Conservation (phyloP, 225 moss, liverwort and hornwort species). For the Sphagnum contortum region DNA sequence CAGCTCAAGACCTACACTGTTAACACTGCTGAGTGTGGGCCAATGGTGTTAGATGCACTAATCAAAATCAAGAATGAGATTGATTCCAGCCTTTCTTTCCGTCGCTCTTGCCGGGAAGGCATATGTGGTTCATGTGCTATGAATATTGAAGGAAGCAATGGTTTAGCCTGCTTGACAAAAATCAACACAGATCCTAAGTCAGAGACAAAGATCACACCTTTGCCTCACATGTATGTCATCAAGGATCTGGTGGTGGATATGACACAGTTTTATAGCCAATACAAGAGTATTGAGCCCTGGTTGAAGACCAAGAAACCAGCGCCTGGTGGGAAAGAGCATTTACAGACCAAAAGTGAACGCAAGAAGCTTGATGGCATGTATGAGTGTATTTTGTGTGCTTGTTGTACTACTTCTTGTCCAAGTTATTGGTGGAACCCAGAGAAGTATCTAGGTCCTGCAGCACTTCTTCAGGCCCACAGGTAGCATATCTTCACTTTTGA, state of each 20-base stretch:
- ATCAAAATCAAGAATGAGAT: constrained; percentile 91
- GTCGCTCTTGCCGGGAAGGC: constrained; percentile 97
- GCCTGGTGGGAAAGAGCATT: constrained; percentile 49
- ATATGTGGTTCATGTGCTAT: constrained; percentile 98
- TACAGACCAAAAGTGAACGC: constrained; percentile 80
- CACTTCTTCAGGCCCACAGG: constrained; percentile 92
- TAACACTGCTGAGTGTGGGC: constrained; percentile 81
- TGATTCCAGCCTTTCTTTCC: constrained; percentile 69
- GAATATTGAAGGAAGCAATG: constrained; percentile 80
- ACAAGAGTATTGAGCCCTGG: constrained; percentile 98
- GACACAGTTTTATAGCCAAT: constrained; percentile 94
- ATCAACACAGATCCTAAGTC: constrained; percentile 46
- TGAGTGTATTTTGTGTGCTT: constrained; percentile 94
- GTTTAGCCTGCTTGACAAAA: constrained; percentile 78
- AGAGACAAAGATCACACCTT: constrained; percentile 65
- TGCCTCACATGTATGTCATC: constrained; percentile 94
- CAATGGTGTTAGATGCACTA: constrained; percentile 94
- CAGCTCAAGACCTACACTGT: constrained; percentile 53
- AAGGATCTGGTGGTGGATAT: constrained; percentile 96
- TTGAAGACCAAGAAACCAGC: constrained; percentile 64
- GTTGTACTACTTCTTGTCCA: constrained; percentile 89
- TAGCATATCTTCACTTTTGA: constrained; percentile 7
- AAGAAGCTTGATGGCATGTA: constrained; percentile 95
- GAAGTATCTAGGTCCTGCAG: constrained; percentile 88
- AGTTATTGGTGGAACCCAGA: constrained; percentile 99